These are phyloP conservation scores for Lentinula sp. DNA, from an alignment of 768 basidiomycete species.

Conservation along the genomic window DNA sequence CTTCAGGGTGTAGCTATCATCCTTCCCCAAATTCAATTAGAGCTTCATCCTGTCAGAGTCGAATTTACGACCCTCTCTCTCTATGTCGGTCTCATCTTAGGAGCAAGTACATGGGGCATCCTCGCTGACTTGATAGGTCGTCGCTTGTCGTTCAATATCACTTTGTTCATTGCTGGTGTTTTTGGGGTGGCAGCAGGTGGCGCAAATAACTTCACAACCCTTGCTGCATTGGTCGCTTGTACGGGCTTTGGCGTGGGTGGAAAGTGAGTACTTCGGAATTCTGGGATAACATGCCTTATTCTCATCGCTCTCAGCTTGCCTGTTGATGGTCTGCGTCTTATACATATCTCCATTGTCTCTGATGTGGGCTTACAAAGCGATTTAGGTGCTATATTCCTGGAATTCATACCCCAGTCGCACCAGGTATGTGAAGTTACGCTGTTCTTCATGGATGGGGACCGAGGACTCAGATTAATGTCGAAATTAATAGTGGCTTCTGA, in stretches of 20 bases:
- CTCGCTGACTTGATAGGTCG: slow-evolving; percentile 47
- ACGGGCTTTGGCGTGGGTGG: slow-evolving; percentile 47
- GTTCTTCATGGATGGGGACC: background rate
- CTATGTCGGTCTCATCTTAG: slow-evolving; percentile 43
- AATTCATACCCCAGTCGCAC: slow-evolving; percentile 36
- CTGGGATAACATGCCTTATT: slow-evolving; percentile 11
- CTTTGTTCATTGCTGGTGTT: slow-evolving; percentile 29
- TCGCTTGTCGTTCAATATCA: slow-evolving; percentile 35
- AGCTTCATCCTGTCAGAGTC: slow-evolving; percentile 34
- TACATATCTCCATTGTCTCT: background rate
- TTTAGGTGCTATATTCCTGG: slow-evolving; percentile 36
- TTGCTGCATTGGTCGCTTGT: slow-evolving; percentile 28
- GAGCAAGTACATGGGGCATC: slow-evolving; percentile 44
- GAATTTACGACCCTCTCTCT: slow-evolving; percentile 42
- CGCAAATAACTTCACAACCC: slow-evolving; percentile 36
- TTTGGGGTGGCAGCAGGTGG: slow-evolving; percentile 48
- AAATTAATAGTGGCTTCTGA: slow-evolving; percentile 2
- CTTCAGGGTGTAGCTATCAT: slow-evolving; percentile 43
- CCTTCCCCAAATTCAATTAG: slow-evolving; percentile 36
- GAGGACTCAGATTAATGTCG: background rate
- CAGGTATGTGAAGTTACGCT: slow-evolving; percentile 18
- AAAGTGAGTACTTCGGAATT: slow-evolving; percentile 31
- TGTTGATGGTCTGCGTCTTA: slow-evolving; percentile 33
- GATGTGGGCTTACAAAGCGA: background rate
- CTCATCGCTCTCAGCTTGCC: slow-evolving; percentile 29